Evolutionary conservation across 2,329 filamentous ascomycete genomes (phyloP).

Genomic region (Colletotrichum sp.): DNA sequence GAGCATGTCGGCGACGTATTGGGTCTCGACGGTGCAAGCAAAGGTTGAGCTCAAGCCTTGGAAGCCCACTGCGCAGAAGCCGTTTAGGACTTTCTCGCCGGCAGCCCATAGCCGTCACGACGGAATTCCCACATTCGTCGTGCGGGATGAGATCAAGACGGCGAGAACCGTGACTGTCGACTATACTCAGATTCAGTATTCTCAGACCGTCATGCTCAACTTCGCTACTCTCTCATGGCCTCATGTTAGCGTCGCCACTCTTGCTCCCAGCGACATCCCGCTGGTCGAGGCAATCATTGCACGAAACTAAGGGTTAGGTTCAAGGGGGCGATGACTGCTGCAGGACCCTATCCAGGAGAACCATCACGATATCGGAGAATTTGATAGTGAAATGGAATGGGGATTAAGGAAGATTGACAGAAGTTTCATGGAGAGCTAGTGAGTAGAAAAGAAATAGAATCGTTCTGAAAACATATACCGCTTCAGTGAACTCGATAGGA

Average conservation of each 20-base stretch:
- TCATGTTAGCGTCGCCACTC: constrained; percentile 11
- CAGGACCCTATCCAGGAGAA: too few relatives aligned
- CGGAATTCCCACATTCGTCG: neutral
- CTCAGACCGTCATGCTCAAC: constrained; percentile 28
- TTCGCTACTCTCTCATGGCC: constrained; percentile 11
- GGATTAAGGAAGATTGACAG: too few relatives aligned
- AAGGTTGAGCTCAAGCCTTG: neutral
- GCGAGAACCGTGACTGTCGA: neutral
- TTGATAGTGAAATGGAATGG: too few relatives aligned
- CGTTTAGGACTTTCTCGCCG: neutral
- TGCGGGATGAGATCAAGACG: neutral
- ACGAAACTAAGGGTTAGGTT: too few relatives aligned
- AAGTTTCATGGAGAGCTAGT: too few relatives aligned
- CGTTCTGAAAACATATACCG: too few relatives aligned
- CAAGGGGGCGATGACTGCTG: too few relatives aligned
- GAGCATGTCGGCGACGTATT: neutral
- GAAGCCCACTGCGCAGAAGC: too few relatives aligned
- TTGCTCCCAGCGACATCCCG: neutral
- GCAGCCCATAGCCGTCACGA: neutral
- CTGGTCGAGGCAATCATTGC: too few relatives aligned
- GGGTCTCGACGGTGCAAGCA: neutral
- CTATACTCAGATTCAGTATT: constrained; percentile 40
- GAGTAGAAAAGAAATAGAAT: too few relatives aligned
- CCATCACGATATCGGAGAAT: too few relatives aligned
- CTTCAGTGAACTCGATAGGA: too few relatives aligned